These are phyloP conservation scores for Gonapodya sp. DNA, from an alignment of 192 early-diverging fungal genomes.

Conservation along the genomic window DNA sequence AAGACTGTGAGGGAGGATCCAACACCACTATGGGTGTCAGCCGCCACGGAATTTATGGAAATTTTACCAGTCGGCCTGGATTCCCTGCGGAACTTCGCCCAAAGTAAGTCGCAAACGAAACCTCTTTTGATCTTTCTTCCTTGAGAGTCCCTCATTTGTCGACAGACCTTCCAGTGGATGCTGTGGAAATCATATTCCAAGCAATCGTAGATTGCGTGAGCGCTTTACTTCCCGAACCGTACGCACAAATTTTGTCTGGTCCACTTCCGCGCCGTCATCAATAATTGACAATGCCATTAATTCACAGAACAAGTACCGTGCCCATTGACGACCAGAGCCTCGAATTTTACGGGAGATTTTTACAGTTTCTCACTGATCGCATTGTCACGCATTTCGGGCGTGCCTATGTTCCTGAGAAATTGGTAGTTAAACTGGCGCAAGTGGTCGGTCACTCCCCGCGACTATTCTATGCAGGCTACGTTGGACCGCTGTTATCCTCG, in stretches of 20 bases:
- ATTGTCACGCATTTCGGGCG: background rate
- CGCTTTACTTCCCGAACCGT: too few relatives aligned
- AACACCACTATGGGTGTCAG: conserved; percentile 62
- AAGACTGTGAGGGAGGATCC: conserved; percentile 54
- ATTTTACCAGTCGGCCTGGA: conserved; percentile 42
- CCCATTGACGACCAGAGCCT: background rate
- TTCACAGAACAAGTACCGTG: too few relatives aligned
- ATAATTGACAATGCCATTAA: too few relatives aligned
- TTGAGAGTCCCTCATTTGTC: too few relatives aligned
- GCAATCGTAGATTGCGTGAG: too few relatives aligned
- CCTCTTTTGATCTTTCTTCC: too few relatives aligned
- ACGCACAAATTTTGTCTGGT: too few relatives aligned
- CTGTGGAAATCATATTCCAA: too few relatives aligned
- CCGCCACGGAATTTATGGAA: conserved; percentile 48
- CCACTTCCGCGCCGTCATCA: too few relatives aligned
- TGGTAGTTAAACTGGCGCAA: background rate
- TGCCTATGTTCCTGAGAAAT: background rate
- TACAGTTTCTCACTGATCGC: background rate
- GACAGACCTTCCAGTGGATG: too few relatives aligned
- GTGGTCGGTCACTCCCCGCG: background rate
- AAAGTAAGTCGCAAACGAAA: conserved; percentile 21
- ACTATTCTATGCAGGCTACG: background rate
- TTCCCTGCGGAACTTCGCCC: conserved; percentile 27
- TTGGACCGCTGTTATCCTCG: background rate
- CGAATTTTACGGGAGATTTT: background rate